Evolutionary conservation across 129 eudicot genomes (phyloP).

Genomic region (Centaurea solstitialis): DNA sequence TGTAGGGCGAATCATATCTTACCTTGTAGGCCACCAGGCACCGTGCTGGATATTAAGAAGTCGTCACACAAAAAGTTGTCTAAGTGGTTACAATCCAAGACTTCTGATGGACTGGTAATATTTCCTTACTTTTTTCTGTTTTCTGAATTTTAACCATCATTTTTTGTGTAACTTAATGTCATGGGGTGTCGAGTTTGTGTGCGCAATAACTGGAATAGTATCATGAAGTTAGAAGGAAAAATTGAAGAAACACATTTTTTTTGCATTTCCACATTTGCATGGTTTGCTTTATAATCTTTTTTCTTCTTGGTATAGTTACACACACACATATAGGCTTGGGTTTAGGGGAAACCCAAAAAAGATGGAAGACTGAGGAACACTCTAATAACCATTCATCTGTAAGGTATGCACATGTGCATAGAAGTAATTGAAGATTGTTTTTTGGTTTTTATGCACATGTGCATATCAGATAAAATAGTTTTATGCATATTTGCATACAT

Average conservation of each 20-base stretch:
- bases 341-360: too few relatives aligned
- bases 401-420: too few relatives aligned
- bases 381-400: too few relatives aligned
- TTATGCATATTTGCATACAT: neutral
- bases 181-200: neutral
- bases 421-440: too few relatives aligned
- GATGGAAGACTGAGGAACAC: too few relatives aligned
- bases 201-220: neutral
- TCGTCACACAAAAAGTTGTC: conserved; percentile 92
- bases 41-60: conserved; percentile 75
- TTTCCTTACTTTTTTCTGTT: neutral
- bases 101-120: conserved; percentile 70
- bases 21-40: conserved; percentile 89
- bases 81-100: conserved; percentile 86
- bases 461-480: too few relatives aligned
- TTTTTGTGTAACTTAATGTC: neutral
- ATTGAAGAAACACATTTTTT: neutral
- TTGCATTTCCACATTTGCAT: neutral
- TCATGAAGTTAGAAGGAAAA: too few relatives aligned
- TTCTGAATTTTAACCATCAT: neutral
- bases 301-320: neutral
- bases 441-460: too few relatives aligned
- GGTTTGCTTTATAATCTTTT: neutral
- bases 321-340: neutral
- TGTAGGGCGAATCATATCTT: conserved; percentile 86